Conservation (phyloP, 2,329 filamentous ascomycete species). For the Diplodia seriata region DNA sequence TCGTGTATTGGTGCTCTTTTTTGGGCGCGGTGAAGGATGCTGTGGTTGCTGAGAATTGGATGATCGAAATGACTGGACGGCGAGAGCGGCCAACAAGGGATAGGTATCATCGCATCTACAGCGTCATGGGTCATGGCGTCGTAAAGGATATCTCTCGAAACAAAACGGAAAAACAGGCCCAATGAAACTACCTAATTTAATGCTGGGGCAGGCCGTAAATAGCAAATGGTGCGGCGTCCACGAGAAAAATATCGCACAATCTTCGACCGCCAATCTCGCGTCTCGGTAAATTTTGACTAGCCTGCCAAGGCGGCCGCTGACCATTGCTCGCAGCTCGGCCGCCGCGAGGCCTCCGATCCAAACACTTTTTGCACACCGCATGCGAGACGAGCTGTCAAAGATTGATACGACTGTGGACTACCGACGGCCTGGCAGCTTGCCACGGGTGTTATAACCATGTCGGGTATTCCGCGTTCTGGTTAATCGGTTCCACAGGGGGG, state of each 20-base stretch:
- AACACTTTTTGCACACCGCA: constrained; percentile 11
- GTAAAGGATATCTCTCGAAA: constrained; percentile 36
- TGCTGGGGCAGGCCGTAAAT: constrained; percentile 23
- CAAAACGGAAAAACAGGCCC: constrained; percentile 25
- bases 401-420: constrained; percentile 2
- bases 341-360: constrained; percentile 20
- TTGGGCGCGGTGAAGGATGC: constrained; percentile 5
- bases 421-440: constrained; percentile 33
- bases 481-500: constrained; percentile 28
- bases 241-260: constrained; percentile 24
- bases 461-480: constrained; percentile 38
- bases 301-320: constrained; percentile 22
- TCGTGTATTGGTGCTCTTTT: constrained; percentile 2
- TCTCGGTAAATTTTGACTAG: constrained; percentile 28
- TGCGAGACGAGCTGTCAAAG: constrained; percentile 18
- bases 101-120: constrained; percentile 41
- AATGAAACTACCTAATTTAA: constrained; percentile 33
- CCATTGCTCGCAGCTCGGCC: constrained; percentile 22
- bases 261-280: constrained; percentile 23
- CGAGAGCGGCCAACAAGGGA: constrained; percentile 29
- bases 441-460: constrained; percentile 43
- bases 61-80: constrained; percentile 28
- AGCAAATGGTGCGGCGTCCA: constrained; percentile 17
- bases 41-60: constrained; percentile 26
- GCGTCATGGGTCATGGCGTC: constrained; percentile 49